Evolutionary conservation across 768 basidiomycete genomes (phyloP), one percentile per base, ranked within the genome.

Genomic region (Podaxis mareebaensis): DNA sequence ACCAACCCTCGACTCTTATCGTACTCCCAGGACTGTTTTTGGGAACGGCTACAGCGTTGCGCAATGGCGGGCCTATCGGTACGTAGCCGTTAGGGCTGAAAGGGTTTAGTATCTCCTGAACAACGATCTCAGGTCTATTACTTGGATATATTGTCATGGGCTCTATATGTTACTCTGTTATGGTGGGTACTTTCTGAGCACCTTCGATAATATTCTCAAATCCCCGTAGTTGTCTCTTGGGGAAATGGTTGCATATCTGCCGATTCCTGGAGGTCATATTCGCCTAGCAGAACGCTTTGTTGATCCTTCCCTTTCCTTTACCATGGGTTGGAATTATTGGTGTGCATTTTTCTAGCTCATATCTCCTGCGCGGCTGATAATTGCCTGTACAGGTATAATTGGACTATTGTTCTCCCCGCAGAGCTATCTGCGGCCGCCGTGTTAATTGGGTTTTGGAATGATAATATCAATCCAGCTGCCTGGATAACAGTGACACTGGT

Each of bases 201-300:
- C 10, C 17, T 33, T 44, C n/a, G 22, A 22, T 22, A 30, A 22
- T 26, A 26, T 44, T 55, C 20, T 44, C 67, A 58, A 15, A 49
- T 44, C 24, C 58, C 26, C 30, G 26, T 67, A 89, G 88, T 74
- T 90, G 63, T 88, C 87, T 3, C 77, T 92, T 2, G 85, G 88
- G 7, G 88, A 90, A 76, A 90, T 91, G 92, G 70, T 93, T 52
- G 85, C 91, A 0, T 93, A 81, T 73, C 81, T 94, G 4, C 92
- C 92, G 0, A 81, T 94, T 55, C 81, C 90, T 28, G 92, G 92
- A 62, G 92, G 84, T 2, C 91, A 93, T 67, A 92, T 93, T 73
- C 91, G 81, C 64, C 76, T 94, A 17, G 88, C 92, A 0, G 92
- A 89, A 71, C 89, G 92, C 36, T 95, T 94, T 68, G 88, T 94